A percentile compares a stretch with the other conserved stretches of the same genome.
These are phyloP conservation scores for Oryza nivara DNA, from an alignment of 176 grass and related monocot species.

Conservation along the genomic window DNA sequence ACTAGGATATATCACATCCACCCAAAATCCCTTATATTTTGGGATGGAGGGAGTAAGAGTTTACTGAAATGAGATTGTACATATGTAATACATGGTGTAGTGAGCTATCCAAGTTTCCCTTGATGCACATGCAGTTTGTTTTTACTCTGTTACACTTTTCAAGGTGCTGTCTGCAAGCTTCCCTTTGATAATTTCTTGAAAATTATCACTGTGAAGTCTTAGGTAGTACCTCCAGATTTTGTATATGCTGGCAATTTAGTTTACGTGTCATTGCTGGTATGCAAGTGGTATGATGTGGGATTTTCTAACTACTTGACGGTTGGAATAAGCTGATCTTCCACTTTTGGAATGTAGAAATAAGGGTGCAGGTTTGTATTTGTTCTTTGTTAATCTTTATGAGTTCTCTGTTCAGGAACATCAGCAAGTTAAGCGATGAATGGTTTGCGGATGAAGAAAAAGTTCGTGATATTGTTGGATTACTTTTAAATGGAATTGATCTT, in stretches of 20 bases:
- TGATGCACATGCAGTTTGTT: background rate
- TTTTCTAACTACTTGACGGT: slow-evolving; percentile 2
- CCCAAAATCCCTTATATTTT: too few relatives aligned
- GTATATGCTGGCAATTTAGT: background rate
- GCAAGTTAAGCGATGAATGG: slow-evolving; percentile 81
- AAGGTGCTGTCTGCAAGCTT: slow-evolving; percentile 2
- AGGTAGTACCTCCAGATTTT: too few relatives aligned
- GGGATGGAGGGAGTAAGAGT: background rate
- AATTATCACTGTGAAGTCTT: background rate
- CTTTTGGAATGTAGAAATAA: slow-evolving; percentile 20
- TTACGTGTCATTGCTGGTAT: background rate
- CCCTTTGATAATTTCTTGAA: background rate
- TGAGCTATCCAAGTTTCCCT: background rate
- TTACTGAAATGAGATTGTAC: background rate
- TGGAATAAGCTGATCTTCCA: slow-evolving; percentile 18
- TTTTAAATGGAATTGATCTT: slow-evolving; percentile 48
- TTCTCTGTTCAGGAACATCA: slow-evolving; percentile 63
- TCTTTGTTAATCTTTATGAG: slow-evolving; percentile 19
- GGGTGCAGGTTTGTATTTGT: background rate
- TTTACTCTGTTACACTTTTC: background rate
- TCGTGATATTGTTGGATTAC: slow-evolving; percentile 67
- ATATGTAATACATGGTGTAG: background rate
- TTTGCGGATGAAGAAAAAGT: slow-evolving; percentile 80
- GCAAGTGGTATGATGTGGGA: background rate
- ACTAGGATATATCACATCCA: too few relatives aligned